Evolutionary conservation across 768 basidiomycete genomes (phyloP), one percentile per base, ranked within the genome.

Genomic region (Phylloporus scabripes): DNA sequence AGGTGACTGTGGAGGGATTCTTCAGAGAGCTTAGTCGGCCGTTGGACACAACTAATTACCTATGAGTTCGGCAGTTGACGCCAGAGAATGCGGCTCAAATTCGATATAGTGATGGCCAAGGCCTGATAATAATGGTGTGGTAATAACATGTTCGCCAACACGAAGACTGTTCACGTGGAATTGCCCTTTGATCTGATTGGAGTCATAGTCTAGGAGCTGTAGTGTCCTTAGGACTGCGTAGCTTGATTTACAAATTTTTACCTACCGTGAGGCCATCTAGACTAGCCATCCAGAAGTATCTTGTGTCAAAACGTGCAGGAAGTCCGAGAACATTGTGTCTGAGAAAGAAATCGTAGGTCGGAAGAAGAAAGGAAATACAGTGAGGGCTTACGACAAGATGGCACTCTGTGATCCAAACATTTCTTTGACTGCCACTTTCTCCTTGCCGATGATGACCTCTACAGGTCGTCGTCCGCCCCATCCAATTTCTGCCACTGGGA

Each of bases 231-330:
- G 52, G 51, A 29, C 9, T 48, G 37, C 45, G 20, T 42, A 34
- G 50, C n/a, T 31, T n/a, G 20, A 46, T 5, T n/a, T 12, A 18
- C 45, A 33, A 40, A 33, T 11, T 42, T 43, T 36, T n/a, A 60
- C 74, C 37, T 60, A 82, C 80, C 18, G 70, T 74, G 9, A 83
- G 66, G 21, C 76, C 75, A 46, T 78, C 68, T 0, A 74, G 65
- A n/a, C 77, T 78, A 11, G 79, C 80, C 38, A 73, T 73, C 81
- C 81, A 83, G 32, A 81, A 68, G 51, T 73, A 79, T 55, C 81
- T 76, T 2, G 79, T 73, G 52, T 82, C 78, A 52, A 82, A 82
- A n/a, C 81, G 76, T 7, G 79, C 79, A 17, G 80, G 80, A 42
- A 83, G 71, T 18, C 73, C 73, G n/a, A 83, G 74, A 24, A 77